These are phyloP conservation scores for Syzygium syzygioides DNA, from an alignment of 441 rosid species.

Conservation along the genomic window DNA sequence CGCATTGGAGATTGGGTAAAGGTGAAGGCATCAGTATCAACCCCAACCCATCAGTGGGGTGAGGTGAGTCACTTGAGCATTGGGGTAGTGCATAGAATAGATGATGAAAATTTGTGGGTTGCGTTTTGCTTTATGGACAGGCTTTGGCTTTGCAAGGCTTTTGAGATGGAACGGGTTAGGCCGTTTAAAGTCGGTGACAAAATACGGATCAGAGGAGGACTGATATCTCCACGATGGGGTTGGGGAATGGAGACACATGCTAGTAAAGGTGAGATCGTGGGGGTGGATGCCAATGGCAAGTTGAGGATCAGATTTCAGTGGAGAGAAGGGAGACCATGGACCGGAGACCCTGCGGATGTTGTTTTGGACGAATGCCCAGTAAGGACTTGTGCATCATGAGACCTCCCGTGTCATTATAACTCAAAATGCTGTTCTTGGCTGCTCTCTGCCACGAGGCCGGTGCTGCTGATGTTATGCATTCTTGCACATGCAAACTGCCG, in stretches of 20 bases:
- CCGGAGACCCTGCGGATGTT: slow-evolving; percentile 95
- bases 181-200: slow-evolving; percentile 73
- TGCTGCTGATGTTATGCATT: not conserved
- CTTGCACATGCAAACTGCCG: not conserved
- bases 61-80: slow-evolving; percentile 87
- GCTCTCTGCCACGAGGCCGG: not conserved
- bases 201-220: slow-evolving; percentile 72
- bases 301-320: slow-evolving; percentile 86
- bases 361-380: slow-evolving; percentile 44
- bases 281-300: slow-evolving; percentile 96
- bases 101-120: slow-evolving; percentile 72
- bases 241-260: slow-evolving; percentile 99
- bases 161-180: slow-evolving; percentile 78
- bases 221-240: slow-evolving; percentile 89
- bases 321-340: slow-evolving; percentile 98
- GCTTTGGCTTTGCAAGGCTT: slow-evolving; percentile 93
- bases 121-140: slow-evolving; percentile 84
- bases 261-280: slow-evolving; percentile 85
- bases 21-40: slow-evolving; percentile 57
- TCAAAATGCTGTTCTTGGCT: not conserved
- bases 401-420: not conserved
- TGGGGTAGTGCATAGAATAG: slow-evolving; percentile 90
- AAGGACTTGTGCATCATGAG: not conserved
- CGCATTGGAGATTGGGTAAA: slow-evolving; percentile 86
- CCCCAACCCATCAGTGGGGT: slow-evolving; percentile 94